Percentiles rank a stretch among this genome's conserved stretches.
These are phyloP conservation scores for Cyberlindnera bimundalis DNA, from an alignment of 805 yeast genomes.

Conservation along the genomic window DNA sequence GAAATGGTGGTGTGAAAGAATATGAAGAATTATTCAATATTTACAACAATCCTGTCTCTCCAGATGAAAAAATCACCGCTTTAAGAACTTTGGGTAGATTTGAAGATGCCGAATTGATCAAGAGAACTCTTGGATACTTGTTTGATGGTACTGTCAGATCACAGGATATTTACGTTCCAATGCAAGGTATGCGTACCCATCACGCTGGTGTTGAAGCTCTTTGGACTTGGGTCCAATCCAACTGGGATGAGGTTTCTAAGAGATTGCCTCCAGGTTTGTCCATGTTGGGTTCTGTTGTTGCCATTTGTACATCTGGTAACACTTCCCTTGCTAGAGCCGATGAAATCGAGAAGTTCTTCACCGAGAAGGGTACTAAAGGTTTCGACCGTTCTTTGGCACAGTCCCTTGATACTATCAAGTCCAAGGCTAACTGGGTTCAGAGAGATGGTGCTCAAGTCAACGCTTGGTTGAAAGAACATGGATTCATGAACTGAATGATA, in stretches of 20 bases:
- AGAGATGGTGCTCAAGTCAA: slow-evolving; percentile 50
- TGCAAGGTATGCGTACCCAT: slow-evolving; percentile 66
- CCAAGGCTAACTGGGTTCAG: slow-evolving; percentile 55
- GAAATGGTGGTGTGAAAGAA: slow-evolving; percentile 55
- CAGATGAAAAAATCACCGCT: slow-evolving; percentile 69
- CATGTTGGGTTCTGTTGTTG: slow-evolving; percentile 75
- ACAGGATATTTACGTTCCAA: slow-evolving; percentile 76
- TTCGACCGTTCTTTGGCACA: slow-evolving; percentile 63
- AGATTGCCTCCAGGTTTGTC: slow-evolving; percentile 77
- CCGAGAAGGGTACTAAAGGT: slow-evolving; percentile 55
- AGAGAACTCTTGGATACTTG: slow-evolving; percentile 53
- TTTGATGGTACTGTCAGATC: slow-evolving; percentile 58
- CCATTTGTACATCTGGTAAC: slow-evolving; percentile 56
- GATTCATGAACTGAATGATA: slow-evolving; percentile 14
- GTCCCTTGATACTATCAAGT: slow-evolving; percentile 54
- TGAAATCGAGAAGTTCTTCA: slow-evolving; percentile 49
- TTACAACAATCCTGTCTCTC: slow-evolving; percentile 55
- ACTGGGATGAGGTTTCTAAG: slow-evolving; percentile 69
- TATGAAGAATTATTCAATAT: slow-evolving; percentile 61
- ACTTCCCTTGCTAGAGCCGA: slow-evolving; percentile 51
- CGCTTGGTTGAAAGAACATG: slow-evolving; percentile 45
- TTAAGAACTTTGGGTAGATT: slow-evolving; percentile 67
- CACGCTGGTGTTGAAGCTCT: slow-evolving; percentile 62
- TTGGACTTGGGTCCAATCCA: slow-evolving; percentile 68
- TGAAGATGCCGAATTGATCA: slow-evolving; percentile 46